Evolutionary conservation across 495 filamentous ascomycete species (phyloP).

Genomic region (Annulohypoxylon stygium): DNA sequence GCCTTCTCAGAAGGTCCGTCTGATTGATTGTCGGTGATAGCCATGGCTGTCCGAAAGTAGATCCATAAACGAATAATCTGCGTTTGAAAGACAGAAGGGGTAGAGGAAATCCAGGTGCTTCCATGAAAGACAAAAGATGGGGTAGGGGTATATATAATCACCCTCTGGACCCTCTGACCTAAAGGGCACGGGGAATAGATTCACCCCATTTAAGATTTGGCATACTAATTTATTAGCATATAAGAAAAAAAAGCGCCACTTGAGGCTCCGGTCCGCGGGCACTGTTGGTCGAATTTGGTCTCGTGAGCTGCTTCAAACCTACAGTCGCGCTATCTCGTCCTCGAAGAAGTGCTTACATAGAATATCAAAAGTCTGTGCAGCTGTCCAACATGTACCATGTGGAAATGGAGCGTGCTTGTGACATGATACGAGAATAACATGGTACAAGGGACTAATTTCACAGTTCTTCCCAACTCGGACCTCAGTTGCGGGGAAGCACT

Average conservation of each 20-base stretch:
- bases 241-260: slow-evolving; percentile 14
- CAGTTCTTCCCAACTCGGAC: slow-evolving; percentile 28
- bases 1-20: slow-evolving; percentile 1
- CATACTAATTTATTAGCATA: not conserved
- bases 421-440: slow-evolving; percentile 35
- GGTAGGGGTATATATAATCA: slow-evolving; percentile 9
- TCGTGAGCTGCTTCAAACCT: slow-evolving; percentile 22
- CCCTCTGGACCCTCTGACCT: not conserved
- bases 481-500: slow-evolving; percentile 29
- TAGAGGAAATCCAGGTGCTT: slow-evolving; percentile 14
- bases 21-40: not conserved
- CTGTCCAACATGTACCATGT: slow-evolving; percentile 6
- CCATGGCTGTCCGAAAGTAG: not conserved
- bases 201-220: slow-evolving; percentile 39
- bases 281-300: slow-evolving; percentile 12
- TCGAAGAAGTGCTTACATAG: not conserved
- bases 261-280: slow-evolving; percentile 22
- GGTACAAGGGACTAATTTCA: not conserved
- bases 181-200: not conserved
- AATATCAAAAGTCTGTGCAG: not conserved
- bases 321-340: slow-evolving; percentile 3
- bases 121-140: slow-evolving; percentile 17
- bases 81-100: not conserved
- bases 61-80: not conserved
- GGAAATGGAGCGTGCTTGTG: slow-evolving; percentile 1